phyloP scores from a whole-genome alignment of 495 filamentous ascomycete species.

The Lepidopterella palustris region DNA sequence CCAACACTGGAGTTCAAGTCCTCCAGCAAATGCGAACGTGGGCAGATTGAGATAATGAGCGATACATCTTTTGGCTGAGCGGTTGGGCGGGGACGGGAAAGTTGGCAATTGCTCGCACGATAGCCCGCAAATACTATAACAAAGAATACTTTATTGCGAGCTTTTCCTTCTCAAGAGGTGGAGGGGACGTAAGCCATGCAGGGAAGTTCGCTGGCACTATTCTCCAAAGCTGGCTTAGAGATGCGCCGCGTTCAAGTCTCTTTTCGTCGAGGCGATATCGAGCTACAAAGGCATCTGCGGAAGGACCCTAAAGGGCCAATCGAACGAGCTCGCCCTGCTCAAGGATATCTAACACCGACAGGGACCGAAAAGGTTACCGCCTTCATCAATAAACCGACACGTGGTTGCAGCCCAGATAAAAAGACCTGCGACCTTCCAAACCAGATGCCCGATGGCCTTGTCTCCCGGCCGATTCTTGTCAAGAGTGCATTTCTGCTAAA shows the following conservation, averaged over 20 bases:
- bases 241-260: background rate
- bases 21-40: constrained; percentile 28
- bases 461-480: constrained; percentile 38
- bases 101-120: too few relatives aligned
- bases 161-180: constrained; percentile 27
- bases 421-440: constrained; percentile 33
- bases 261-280: constrained; percentile 2
- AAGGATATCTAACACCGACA: background rate
- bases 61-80: constrained; percentile 36
- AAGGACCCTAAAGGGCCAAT: constrained; percentile 4
- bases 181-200: constrained; percentile 15
- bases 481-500: background rate
- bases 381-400: constrained; percentile 15
- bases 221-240: constrained; percentile 6
- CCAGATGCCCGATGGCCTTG: constrained; percentile 28
- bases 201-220: constrained; percentile 20
- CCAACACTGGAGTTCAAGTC: constrained; percentile 25
- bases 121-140: too few relatives aligned
- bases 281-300: constrained; percentile 1
- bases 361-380: background rate
- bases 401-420: constrained; percentile 25
- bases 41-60: constrained; percentile 9
- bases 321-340: constrained; percentile 1
- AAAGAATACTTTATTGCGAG: constrained; percentile 24
- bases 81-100: constrained; percentile 16